Conservation (phyloP, 441 rosid species). For the Pelargonium myrrhifolium region DNA sequence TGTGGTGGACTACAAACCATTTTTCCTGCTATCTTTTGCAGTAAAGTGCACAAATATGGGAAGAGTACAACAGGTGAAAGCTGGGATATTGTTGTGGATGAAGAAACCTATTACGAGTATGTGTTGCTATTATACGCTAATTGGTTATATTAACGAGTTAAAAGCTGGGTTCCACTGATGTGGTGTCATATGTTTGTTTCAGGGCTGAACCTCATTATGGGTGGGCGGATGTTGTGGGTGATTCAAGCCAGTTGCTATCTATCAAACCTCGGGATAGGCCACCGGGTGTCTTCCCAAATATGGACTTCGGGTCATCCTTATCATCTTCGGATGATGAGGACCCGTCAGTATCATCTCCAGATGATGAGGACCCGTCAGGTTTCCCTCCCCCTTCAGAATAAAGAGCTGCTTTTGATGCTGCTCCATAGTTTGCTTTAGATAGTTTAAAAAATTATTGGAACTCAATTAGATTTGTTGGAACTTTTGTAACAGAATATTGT, state of each 20-base stretch:
- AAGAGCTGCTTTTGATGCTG: constrained; percentile 13
- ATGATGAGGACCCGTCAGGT: constrained; percentile 32
- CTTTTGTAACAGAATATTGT: constrained; percentile 13
- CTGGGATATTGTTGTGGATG: constrained; percentile 97
- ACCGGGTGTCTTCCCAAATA: constrained; percentile 64
- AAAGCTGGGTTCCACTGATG: background rate
- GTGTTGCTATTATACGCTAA: background rate
- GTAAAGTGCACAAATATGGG: constrained; percentile 96
- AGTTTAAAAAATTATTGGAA: constrained; percentile 5
- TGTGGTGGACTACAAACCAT: background rate
- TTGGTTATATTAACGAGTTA: background rate
- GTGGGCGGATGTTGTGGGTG: constrained; percentile 93
- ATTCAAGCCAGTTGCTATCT: constrained; percentile 73
- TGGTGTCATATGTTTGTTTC: constrained; percentile 17
- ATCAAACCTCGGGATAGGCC: constrained; percentile 72
- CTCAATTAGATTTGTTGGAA: constrained; percentile 18
- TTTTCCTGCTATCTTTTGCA: constrained; percentile 21
- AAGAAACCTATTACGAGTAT: constrained; percentile 89
- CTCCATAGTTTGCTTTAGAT: constrained; percentile 18
- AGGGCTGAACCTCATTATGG: constrained; percentile 96
- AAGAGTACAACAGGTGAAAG: constrained; percentile 95
- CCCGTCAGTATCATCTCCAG: constrained; percentile 36
- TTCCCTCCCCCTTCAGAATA: constrained; percentile 23
- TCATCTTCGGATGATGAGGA: constrained; percentile 38
- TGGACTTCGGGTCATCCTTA: constrained; percentile 57